phyloP scores from a whole-genome alignment of 352 stramenopile species.

The Halophytophthora batemanensis region DNA sequence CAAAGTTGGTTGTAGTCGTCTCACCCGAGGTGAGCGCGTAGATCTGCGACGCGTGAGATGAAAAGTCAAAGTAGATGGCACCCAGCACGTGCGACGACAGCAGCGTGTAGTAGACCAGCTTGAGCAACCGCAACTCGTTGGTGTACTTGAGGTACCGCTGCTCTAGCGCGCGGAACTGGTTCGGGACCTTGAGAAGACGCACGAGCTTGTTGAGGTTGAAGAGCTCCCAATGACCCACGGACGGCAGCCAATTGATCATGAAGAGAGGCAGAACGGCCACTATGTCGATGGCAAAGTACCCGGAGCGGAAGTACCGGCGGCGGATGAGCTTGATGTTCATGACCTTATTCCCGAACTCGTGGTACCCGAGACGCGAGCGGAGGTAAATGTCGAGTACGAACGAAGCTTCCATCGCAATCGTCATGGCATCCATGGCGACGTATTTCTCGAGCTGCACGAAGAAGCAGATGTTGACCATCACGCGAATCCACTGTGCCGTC shows the following conservation, averaged over 20 bases:
- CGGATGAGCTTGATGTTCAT: slow-evolving; percentile 37
- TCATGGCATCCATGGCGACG: slow-evolving; percentile 10
- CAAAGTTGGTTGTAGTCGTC: slow-evolving; percentile 21
- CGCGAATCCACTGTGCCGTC: slow-evolving; percentile 31
- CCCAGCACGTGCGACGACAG: slow-evolving; percentile 43
- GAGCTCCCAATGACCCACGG: slow-evolving; percentile 25
- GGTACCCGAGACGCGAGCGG: slow-evolving; percentile 39
- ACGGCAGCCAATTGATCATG: slow-evolving; percentile 40
- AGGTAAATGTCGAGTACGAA: slow-evolving; percentile 52
- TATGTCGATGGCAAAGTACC: slow-evolving; percentile 35
- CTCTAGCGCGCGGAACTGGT: slow-evolving; percentile 29
- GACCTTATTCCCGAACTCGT: slow-evolving; percentile 60
- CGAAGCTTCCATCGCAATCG: slow-evolving; percentile 28
- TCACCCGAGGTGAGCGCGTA: slow-evolving; percentile 1
- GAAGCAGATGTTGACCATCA: slow-evolving; percentile 43
- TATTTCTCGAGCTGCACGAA: slow-evolving; percentile 3
- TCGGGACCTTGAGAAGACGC: slow-evolving; percentile 34
- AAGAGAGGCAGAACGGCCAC: slow-evolving; percentile 39
- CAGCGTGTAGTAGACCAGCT: slow-evolving; percentile 52
- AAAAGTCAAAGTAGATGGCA: slow-evolving; percentile 60
- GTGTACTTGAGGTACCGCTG: slow-evolving; percentile 38
- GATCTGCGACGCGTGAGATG: slow-evolving; percentile 15
- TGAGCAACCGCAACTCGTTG: slow-evolving; percentile 43
- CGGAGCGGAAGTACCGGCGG: slow-evolving; percentile 36
- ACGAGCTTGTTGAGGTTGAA: slow-evolving; percentile 59